Evolutionary conservation across 768 basidiomycete species (phyloP).

Genomic region (Cyclocybe aegerita): DNA sequence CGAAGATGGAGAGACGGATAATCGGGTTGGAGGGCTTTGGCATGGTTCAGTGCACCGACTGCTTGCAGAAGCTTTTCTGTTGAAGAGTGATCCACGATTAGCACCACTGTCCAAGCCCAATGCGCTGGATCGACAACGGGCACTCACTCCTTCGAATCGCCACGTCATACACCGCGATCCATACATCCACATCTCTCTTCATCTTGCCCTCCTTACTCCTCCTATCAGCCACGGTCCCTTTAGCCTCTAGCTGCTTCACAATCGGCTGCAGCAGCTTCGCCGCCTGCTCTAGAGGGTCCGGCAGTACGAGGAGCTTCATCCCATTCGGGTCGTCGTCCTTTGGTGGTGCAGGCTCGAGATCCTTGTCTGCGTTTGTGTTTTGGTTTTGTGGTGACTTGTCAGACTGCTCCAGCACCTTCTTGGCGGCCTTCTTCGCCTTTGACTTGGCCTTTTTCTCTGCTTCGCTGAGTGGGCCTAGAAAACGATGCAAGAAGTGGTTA

Average conservation of each 20-base stretch:
- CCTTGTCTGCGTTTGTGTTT: conserved; percentile 72
- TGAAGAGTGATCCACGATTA: no score
- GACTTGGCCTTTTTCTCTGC: conserved; percentile 31
- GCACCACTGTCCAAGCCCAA: no score
- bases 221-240: no score
- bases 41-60: conserved; percentile 59
- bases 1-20: conserved; percentile 73
- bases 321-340: conserved; percentile 90
- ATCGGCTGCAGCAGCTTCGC: conserved; percentile 69
- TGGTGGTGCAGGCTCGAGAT: conserved; percentile 50
- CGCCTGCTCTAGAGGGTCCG: conserved; percentile 75
- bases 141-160: conserved; percentile 75
- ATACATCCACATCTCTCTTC: conserved; percentile 60
- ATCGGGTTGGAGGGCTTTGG: conserved; percentile 49
- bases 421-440: conserved; percentile 81
- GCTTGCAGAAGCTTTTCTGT: conserved; percentile 84
- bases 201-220: conserved; percentile 13
- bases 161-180: conserved; percentile 79
- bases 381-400: conserved; percentile 71
- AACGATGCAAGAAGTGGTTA: background rate
- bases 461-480: background rate
- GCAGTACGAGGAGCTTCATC: conserved; percentile 56
- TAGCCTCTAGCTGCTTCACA: no score
- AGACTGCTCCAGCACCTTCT: conserved; percentile 79
- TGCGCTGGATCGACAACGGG: no score